These are phyloP conservation scores for Claviceps pusilla DNA, from an alignment of 2,329 filamentous ascomycete genomes.

Conservation along the genomic window DNA sequence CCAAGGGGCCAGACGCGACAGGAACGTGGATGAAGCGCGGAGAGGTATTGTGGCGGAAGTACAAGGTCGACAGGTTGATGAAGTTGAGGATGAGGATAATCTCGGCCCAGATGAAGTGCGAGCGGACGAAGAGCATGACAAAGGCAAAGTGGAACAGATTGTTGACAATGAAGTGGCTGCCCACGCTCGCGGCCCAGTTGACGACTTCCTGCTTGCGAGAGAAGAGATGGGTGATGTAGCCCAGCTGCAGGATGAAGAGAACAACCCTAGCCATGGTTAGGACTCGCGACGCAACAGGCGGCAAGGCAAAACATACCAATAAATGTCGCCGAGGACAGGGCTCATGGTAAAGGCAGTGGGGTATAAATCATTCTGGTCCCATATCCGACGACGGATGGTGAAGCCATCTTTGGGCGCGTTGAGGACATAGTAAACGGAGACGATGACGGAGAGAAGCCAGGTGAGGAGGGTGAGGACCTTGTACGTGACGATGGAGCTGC, in stretches of 20 bases:
- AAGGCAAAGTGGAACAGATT: conserved; percentile 74
- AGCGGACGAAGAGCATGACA: conserved; percentile 67
- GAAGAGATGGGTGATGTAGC: conserved; percentile 66
- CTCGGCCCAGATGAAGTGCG: conserved; percentile 61
- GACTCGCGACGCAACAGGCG: not conserved
- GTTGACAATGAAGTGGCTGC: conserved; percentile 71
- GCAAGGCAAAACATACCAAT: conserved; percentile 44
- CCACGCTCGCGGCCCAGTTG: conserved; percentile 59
- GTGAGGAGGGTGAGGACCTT: conserved; percentile 59
- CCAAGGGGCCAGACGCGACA: conserved; percentile 61
- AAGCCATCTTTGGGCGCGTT: conserved; percentile 47
- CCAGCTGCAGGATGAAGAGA: conserved; percentile 60
- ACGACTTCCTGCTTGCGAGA: conserved; percentile 47
- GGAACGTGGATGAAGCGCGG: conserved; percentile 63
- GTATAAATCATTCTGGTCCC: conserved; percentile 53
- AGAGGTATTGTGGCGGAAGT: conserved; percentile 63
- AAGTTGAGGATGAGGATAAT: conserved; percentile 67
- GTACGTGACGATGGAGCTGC: conserved; percentile 51
- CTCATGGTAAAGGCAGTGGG: conserved; percentile 65
- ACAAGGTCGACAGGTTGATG: conserved; percentile 61
- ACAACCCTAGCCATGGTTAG: conserved; percentile 37
- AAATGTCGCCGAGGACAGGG: conserved; percentile 48
- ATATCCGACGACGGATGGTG: conserved; percentile 49
- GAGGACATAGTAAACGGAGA: conserved; percentile 60
- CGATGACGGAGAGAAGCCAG: conserved; percentile 59